A percentile compares a stretch with the other conserved stretches of the same genome.
These are phyloP conservation scores for Cupressus sempervirens DNA, from an alignment of 75 land plant genomes.

Conservation along the genomic window DNA sequence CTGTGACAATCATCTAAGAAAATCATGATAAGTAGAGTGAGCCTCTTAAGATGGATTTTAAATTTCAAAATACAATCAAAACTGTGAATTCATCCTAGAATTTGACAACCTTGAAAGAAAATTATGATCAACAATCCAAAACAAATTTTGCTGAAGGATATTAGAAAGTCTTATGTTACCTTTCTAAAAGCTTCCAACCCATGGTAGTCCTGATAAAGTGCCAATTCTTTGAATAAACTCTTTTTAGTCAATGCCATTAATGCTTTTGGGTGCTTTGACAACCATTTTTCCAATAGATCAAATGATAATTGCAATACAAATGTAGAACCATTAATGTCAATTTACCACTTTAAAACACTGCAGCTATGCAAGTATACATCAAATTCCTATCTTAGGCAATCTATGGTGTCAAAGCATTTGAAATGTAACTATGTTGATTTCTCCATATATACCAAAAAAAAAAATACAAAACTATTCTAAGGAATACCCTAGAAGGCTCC, in stretches of 20 bases:
- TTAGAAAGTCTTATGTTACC: conserved; percentile 13
- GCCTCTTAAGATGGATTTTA: no score
- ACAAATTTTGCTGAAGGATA: no score
- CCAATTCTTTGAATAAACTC: conserved; percentile 41
- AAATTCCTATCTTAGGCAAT: neutral
- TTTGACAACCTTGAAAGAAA: no score
- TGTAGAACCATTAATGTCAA: neutral
- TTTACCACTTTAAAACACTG: neutral
- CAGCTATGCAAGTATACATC: neutral
- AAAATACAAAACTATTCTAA: neutral
- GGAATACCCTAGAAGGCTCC: no score
- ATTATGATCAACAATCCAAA: no score
- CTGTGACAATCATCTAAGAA: no score
- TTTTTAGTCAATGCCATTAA: conserved; percentile 18
- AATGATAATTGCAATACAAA: conserved; percentile 15
- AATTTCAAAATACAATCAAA: no score
- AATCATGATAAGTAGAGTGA: no score
- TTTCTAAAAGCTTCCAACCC: conserved; percentile 52
- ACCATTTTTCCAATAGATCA: conserved; percentile 57
- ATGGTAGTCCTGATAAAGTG: conserved; percentile 64
- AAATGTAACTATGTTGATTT: neutral
- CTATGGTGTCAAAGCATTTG: neutral
- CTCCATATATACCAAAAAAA: neutral
- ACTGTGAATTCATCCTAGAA: no score
- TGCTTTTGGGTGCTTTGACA: conserved; percentile 41